Evolutionary conservation across 495 filamentous ascomycete species (phyloP).

Genomic region (Jackrogersella multiformis): DNA sequence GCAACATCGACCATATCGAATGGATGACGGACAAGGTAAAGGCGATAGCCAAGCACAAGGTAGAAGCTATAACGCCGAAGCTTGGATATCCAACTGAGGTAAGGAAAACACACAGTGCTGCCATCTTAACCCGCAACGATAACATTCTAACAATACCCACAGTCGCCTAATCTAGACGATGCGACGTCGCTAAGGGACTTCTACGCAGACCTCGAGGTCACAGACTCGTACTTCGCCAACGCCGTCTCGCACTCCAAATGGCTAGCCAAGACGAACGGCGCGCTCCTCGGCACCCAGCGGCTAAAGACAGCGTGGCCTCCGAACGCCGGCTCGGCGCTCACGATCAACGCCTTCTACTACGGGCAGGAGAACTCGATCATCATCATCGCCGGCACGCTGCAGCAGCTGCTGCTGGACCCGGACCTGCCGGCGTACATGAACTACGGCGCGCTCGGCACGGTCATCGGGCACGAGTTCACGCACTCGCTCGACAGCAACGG

Average conservation of each 20-base stretch:
- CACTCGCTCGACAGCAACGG: constrained; percentile 74
- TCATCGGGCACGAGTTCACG: constrained; percentile 72
- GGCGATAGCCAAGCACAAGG: constrained; percentile 24
- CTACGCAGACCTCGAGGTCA: constrained; percentile 63
- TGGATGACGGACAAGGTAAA: constrained; percentile 38
- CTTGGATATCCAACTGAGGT: constrained; percentile 26
- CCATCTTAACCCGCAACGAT: not conserved
- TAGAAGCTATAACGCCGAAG: constrained; percentile 22
- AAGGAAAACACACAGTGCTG: not conserved
- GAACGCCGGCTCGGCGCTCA: constrained; percentile 27
- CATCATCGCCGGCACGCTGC: constrained; percentile 74
- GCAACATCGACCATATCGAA: constrained; percentile 20
- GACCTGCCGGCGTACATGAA: constrained; percentile 67
- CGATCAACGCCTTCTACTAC: constrained; percentile 33
- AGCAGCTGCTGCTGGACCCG: constrained; percentile 67
- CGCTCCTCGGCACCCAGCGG: constrained; percentile 39
- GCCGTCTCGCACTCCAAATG: constrained; percentile 26
- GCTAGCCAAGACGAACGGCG: not conserved
- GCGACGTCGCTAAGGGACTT: constrained; percentile 62
- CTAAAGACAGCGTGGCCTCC: constrained; percentile 53
- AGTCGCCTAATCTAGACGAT: constrained; percentile 65
- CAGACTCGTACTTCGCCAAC: constrained; percentile 66
- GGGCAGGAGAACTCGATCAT: constrained; percentile 59
- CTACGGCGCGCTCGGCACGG: constrained; percentile 70
- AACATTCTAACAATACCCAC: not conserved